Conservation (phyloP, 2,329 filamentous ascomycete species). For the Leptodontidium sp. region DNA sequence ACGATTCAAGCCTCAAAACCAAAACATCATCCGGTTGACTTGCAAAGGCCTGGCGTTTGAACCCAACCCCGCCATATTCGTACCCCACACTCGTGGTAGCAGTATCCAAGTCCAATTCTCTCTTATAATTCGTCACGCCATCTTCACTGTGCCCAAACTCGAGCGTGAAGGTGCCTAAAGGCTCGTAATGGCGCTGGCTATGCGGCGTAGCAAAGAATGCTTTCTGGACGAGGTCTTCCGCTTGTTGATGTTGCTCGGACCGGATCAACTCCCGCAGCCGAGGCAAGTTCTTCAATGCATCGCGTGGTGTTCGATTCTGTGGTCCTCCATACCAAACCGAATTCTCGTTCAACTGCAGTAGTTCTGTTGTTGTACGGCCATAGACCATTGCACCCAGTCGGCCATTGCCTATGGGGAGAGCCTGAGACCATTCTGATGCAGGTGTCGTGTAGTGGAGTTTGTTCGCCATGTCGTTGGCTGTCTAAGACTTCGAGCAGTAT, state of each 20-base stretch:
- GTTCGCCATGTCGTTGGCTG: constrained; percentile 7
- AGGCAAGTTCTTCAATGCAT: constrained; percentile 50
- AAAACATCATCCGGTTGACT: constrained; percentile 52
- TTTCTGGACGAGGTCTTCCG: constrained; percentile 51
- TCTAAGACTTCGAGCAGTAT: neutral
- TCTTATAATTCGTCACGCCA: constrained; percentile 46
- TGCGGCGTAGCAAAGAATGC: constrained; percentile 56
- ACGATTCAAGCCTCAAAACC: constrained; percentile 44
- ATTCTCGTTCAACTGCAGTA: constrained; percentile 57
- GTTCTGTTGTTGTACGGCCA: constrained; percentile 53
- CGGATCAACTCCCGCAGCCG: constrained; percentile 52
- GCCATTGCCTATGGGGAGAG: constrained; percentile 59
- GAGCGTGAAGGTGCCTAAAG: constrained; percentile 49
- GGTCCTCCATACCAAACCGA: constrained; percentile 57
- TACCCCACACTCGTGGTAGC: constrained; percentile 50
- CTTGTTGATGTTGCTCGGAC: constrained; percentile 50
- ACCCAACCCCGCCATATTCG: constrained; percentile 44
- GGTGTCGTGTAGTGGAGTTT: constrained; percentile 45
- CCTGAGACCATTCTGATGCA: constrained; percentile 47
- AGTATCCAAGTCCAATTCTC: constrained; percentile 49
- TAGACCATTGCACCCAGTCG: constrained; percentile 55
- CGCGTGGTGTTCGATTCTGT: constrained; percentile 53
- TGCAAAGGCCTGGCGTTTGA: constrained; percentile 50
- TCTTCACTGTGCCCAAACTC: constrained; percentile 49
- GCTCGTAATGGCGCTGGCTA: constrained; percentile 58